Base-by-base conservation (phyloP, 2,329 filamentous ascomycete genomes). In the Sarocladium strictum region DNA sequence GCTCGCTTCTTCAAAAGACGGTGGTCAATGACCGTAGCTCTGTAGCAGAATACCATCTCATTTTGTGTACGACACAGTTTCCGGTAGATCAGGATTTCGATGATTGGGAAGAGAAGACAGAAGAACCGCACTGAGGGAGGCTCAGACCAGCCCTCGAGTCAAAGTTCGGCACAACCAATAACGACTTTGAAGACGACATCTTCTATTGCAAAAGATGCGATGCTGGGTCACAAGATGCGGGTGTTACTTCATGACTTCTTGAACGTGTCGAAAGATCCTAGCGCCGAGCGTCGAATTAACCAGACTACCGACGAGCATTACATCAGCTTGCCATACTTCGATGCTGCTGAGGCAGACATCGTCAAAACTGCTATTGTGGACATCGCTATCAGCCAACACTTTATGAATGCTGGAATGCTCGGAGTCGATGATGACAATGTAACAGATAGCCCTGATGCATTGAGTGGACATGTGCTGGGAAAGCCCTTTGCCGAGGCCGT, bases 271-370 rank as follows among this genome's bases (percentile, higher is more conserved):
- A 57, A 57, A 38, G 53, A 60, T 35, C 40, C 51, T 19, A 53
- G 29, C 21, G 21, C 59, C 2, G 56, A 24, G 10, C 17, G 23
- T 10, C 54, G 58, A 2, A 40, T 58, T 37, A 57, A 58, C 57
- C 10, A 29, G 2, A 60, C 58, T 7, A 56, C 56, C 1, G 40
- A 58, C 52, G 54, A 57, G 27, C 53, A 58, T 24, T 60, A 60
- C 35, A 58, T 60, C 35, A 60, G 58, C 54, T 5, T 5, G 3
- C 56, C 55, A 0, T 60, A 60, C 45, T 60, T 60, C 49, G 47
- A 35, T n/a, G 29, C 23, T 1, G 17, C 19, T n/a, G 33, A 60
- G 19, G 57, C 57, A 2, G 51, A 37, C 17, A 23, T 50, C 4
- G n/a, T 60, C 7, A 56, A 58, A 24, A 27, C 29, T 29, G 55